Percentiles rank a stretch among this genome's conserved stretches.
phyloP scores from a whole-genome alignment of 257 asterid genomes.

The Buddleja alternifolia region DNA sequence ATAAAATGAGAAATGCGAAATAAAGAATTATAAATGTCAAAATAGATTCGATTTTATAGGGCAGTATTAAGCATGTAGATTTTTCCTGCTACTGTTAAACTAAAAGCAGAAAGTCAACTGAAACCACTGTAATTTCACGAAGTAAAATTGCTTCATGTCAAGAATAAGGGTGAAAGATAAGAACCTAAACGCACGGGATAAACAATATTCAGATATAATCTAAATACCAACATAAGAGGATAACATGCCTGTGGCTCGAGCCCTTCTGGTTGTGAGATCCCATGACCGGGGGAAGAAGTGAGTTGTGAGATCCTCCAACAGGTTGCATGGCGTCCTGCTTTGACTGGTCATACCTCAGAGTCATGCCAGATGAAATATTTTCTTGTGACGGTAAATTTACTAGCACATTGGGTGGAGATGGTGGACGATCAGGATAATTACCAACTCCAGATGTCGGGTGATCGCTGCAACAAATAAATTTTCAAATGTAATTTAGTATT shows the following conservation, averaged over 20 bases:
- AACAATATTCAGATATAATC: background rate
- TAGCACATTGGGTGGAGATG: slow-evolving; percentile 30
- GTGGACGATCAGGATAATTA: slow-evolving; percentile 36
- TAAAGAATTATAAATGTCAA: background rate
- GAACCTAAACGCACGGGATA: background rate
- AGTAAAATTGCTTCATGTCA: background rate
- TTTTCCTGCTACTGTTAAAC: background rate
- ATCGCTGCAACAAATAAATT: slow-evolving; percentile 37
- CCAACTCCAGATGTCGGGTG: slow-evolving; percentile 31
- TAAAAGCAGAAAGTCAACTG: slow-evolving; percentile 14
- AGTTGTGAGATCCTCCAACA: slow-evolving; percentile 39
- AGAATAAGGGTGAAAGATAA: background rate
- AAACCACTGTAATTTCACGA: background rate
- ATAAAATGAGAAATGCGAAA: background rate
- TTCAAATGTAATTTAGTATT: slow-evolving; percentile 20
- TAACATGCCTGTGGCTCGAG: slow-evolving; percentile 43
- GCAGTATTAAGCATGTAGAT: background rate
- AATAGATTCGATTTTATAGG: background rate
- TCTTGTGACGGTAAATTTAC: slow-evolving; percentile 36
- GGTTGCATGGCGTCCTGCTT: slow-evolving; percentile 40
- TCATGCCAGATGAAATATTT: slow-evolving; percentile 35
- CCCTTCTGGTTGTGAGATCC: slow-evolving; percentile 49
- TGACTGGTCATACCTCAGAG: slow-evolving; percentile 40
- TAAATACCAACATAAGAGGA: slow-evolving; percentile 4
- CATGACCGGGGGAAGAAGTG: slow-evolving; percentile 41